Evolutionary conservation across 2,329 filamentous ascomycete species (phyloP), one percentile per base, ranked within the genome.

Genomic region (Alternaria gansuensis): DNA sequence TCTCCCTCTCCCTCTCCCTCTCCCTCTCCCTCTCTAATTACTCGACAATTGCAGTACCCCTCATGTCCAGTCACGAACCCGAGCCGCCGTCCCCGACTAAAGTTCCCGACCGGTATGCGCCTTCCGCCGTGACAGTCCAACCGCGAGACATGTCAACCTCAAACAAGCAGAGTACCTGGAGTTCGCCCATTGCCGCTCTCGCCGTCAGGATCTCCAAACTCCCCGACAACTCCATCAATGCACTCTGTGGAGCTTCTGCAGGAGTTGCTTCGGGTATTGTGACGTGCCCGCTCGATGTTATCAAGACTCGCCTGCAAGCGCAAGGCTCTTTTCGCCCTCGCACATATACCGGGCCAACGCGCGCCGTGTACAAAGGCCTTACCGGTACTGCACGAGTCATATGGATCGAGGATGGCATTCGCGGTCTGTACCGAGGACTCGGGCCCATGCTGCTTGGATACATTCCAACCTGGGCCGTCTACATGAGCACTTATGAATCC

Each of bases 301-400:
- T 99, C 79, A 99, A 99, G 82, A 99, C 95, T 43, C 98, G 97
- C 79, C 81, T 99, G 60, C 95, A 99, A 78, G 94, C 93, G 14
- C 95, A 98, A 77, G 94, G 94, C 64, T 91, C 92, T 21, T 96
- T 96, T 78, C 67, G 84, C 80, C 66, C 78, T 78, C 73, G 83
- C 80, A 69, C 82, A 78, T 60, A 82, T 75, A 82, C 67, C 28
- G 76, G 79, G 61, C 78, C 81, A n/a, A 75, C 83, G 8, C 83
- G 81, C 50, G 79, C 80, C 21, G 77, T 95, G 49, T 99, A 99
- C 77, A 88, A 90, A 63, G 95, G 95, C 6, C 85, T 99, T 71
- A 74, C 96, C 8, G 95, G 95, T 41, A 98, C 94, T 0, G 93
- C 91, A 28, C 87, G 83, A 51, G 87, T 90, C 5, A 99, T 99